Base-by-base conservation (phyloP, 352 stramenopile genomes). In the Pythium phragmitis region DNA sequence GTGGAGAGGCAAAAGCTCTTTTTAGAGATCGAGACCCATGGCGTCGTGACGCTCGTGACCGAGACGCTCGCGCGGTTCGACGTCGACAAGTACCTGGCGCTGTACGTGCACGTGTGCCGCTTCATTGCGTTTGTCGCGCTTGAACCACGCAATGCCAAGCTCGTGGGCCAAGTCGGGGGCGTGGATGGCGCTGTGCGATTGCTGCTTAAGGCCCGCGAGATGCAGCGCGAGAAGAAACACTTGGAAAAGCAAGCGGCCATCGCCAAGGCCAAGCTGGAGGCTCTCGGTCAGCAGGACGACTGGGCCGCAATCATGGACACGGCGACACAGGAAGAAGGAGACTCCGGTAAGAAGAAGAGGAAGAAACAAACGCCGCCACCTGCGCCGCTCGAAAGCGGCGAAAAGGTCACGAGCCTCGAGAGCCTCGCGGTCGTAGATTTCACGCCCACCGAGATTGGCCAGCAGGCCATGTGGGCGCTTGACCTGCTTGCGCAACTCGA, bases 381-480 rank as follows among this genome's bases (percentile, higher is more conserved):
- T 13, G 69, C 72, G 8, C 68, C 72, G 17, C 51, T 76, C 47
- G 66, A 70, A 45, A 58, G 55, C 6, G 63, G 64, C 2, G 73
- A 61, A 5, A 62, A 74, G 60, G 62, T 77, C 17, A 62, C 68
- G 8, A 83, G 60, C 16, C 39, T 89, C 12, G 75, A 60, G 8
- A 75, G 73, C 2, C 68, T 89, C 8, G 73, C 80, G 13, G 72
- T 77, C 4, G 79, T 89, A 2, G 82, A 89, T 50, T 89, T 86
- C 37, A 88, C 80, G 0, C 81, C 80, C 7, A 77, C 77, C 0
- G 82, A 91, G 46, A 74, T 91, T 21, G 82, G 75, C 3, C 82
- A 91, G 57, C 80, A 82, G 47, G 77, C 79, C 14, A 69, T 89
- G n/a, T 91, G 82, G 82, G 75, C 82, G 5, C 72, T 91, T n/a